Evolutionary conservation across 129 eudicot species (phyloP), one percentile per base, ranked within the genome.

Genomic region (Pseudognaphalium luteoalbum): DNA sequence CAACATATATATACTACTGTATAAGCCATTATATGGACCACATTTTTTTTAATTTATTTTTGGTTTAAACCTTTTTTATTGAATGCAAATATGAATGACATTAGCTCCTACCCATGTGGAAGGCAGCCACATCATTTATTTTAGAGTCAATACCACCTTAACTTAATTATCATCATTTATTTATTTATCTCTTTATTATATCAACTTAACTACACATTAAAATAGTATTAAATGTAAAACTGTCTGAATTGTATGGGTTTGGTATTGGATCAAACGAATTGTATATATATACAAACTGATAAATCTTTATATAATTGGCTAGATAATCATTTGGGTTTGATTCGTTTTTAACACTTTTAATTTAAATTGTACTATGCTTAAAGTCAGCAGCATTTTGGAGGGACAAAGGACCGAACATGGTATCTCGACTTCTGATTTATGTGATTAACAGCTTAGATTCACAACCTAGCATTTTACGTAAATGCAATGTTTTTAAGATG

Each of bases 101-200:
- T 78, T 78, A 61, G 77, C 77, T 78, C 71, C 15, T 78, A 50
- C 82, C 41, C 82, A 78, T 78, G 82, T 78, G 77, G 71, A 78
- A 60, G 57, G 71, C 61, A 42, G 77, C 57, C 61, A 34, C 82
- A 60, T 71, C 59, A 57, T 78, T 61, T 63, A 78, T 61, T 60
- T 70, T 15, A 74, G 82, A 71, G 77, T 70, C 72, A 16, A 62
- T 71, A 37, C 42, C 30, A 60, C 44, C 30, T 61, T 78, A 71
- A 78, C 57, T 71, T 71, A 14, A 14, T 47, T 3, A 14, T 47
- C 17, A 47, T 47, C 54, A 14, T 20, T 57, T 56, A 44, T 78
- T 78, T 50, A 67, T 7, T 22, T 51, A 50, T 50, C n/a, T 28
- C 32, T 29, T 57, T 20, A 33, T 65, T 42, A 19, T 5, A 47